Evolutionary conservation across 768 basidiomycete genomes (phyloP), one percentile per base, ranked within the genome.

Genomic region (Tricholoma saponaceum): DNA sequence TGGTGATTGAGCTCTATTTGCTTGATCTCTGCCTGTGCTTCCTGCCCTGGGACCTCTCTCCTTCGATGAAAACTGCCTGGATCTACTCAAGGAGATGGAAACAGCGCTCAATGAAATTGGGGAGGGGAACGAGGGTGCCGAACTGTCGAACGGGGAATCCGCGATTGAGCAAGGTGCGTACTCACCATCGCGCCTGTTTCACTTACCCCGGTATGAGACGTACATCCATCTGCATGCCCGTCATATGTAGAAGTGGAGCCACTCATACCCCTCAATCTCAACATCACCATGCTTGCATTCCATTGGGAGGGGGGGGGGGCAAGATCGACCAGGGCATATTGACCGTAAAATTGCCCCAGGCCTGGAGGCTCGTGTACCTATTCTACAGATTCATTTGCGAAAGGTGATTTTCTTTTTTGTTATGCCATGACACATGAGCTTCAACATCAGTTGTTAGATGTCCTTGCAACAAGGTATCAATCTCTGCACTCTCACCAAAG

Each of bases 381-480:
- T 98, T 70, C 83, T 98, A 30, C 88, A 95, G 43, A 98, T 98
- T 61, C 96, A 98, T 68, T 96, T 93, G 20, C 83, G 96, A 62
- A 98, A 98, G 82, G 92, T 89, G 41, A 16, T 71, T 28, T 30
- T 33, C 32, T 39, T 44, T 25, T n/a, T 35, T 53, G 26, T 5
- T 16, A 25, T n/a, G 41, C 56, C 4, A 18, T 23, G 47, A 30
- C 23, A 16, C 44, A 2, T 20, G 35, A 41, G 20, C 59, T 22
- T 50, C 8, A 4, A 47, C 12, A 35, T 1, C 0, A 41, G 14
- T 14, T 33, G 57, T 35, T 61, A 94, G 91, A 99, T 98, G 96
- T 98, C 94, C 1, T 78, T 98, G 28, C 96, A 98, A 75, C 84
- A 96, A 58, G 95, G 95, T 1, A 99, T 99, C 73, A 95, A 99